These are phyloP conservation scores for Xanthoceras sorbifolium DNA, from an alignment of 345 rosid species.

Conservation along the genomic window DNA sequence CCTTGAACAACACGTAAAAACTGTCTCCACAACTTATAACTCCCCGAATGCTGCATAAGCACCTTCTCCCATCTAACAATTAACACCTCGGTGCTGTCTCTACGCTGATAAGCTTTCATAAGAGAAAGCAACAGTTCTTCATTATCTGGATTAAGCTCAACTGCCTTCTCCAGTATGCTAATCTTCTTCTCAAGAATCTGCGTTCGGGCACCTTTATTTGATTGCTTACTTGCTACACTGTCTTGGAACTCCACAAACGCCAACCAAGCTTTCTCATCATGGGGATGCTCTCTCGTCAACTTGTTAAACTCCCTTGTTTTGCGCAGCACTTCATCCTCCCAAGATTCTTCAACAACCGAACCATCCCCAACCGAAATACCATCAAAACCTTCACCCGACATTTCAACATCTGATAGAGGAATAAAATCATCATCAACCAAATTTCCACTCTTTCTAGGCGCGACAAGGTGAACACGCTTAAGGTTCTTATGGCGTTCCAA, in stretches of 20 bases:
- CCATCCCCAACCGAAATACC: constrained; percentile 3
- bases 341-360: constrained; percentile 65
- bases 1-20: constrained; percentile 76
- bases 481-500: constrained; percentile 64
- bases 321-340: constrained; percentile 88
- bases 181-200: constrained; percentile 95
- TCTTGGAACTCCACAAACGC: constrained; percentile 89
- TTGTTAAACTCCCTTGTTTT: constrained; percentile 80
- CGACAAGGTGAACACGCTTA: constrained; percentile 53
- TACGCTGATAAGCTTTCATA: constrained; percentile 77
- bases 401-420: constrained; percentile 51
- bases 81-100: constrained; percentile 74
- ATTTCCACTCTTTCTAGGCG: constrained; percentile 36
- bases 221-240: constrained; percentile 67
- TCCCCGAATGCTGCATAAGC: constrained; percentile 69
- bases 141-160: constrained; percentile 83
- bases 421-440: constrained; percentile 49
- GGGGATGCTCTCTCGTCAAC: constrained; percentile 75
- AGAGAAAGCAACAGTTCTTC: constrained; percentile 78
- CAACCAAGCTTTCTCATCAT: constrained; percentile 80
- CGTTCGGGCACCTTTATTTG: constrained; percentile 80
- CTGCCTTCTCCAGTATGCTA: constrained; percentile 88
- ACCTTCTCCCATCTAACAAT: constrained; percentile 84
- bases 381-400: constrained; percentile 35
- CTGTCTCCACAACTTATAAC: constrained; percentile 83